Conservation (phyloP, 2,329 filamentous ascomycete genomes). For the Cylindrodendrum hubeiense region DNA sequence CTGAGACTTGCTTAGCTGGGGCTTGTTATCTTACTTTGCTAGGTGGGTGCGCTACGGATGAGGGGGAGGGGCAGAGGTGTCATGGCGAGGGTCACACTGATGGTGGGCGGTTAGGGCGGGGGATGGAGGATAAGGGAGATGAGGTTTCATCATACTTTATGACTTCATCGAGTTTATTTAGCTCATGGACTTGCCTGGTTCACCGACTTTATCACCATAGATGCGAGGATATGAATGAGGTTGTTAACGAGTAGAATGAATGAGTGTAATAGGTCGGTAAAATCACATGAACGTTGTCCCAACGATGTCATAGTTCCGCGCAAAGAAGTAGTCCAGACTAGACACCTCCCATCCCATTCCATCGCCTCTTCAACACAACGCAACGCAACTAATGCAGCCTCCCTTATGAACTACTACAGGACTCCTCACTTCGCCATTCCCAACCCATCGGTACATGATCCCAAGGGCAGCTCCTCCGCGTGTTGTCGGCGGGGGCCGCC, state of each 20-base stretch:
- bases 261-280: not conserved
- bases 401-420: constrained; percentile 8
- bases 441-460: not conserved
- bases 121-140: not conserved
- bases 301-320: not conserved
- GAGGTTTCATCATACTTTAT: not conserved
- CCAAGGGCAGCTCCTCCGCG: not conserved
- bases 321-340: not conserved
- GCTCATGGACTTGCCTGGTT: too few species aligned
- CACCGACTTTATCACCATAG: not conserved
- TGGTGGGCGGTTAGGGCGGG: not conserved
- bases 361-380: not conserved
- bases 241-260: not conserved
- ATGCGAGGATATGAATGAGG: not conserved
- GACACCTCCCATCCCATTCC: not conserved
- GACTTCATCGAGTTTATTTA: not conserved
- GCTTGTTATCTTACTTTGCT: constrained; percentile 20
- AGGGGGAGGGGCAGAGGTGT: constrained; percentile 8
- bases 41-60: constrained; percentile 5
- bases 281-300: not conserved
- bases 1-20: constrained; percentile 16
- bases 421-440: not conserved
- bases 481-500: not conserved
- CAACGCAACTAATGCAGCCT: constrained; percentile 1
- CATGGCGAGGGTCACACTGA: not conserved